Evolutionary conservation across 1,284 basidiomycete genomes (phyloP).

Genomic region (Ustilago shanxiensis): DNA sequence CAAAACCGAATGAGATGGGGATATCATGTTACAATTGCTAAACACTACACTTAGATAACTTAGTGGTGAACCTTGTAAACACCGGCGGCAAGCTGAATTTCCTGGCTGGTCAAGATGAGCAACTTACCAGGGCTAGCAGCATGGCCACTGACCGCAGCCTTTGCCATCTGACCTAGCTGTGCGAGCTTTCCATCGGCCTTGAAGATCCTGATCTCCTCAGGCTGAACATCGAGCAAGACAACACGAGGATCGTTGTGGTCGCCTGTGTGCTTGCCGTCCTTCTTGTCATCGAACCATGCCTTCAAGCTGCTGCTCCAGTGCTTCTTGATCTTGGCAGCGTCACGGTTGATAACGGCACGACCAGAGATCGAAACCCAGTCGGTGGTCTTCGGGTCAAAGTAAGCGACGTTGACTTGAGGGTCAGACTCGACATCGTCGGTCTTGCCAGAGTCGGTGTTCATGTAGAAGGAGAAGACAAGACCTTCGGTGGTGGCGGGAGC

Average conservation of each 20-base stretch:
- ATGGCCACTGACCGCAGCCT: constrained; percentile 75
- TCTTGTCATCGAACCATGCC: constrained; percentile 88
- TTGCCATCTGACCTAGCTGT: constrained; percentile 72
- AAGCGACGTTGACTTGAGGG: constrained; percentile 70
- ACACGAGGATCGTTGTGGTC: constrained; percentile 84
- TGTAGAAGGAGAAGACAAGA: constrained; percentile 69
- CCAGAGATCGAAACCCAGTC: constrained; percentile 89
- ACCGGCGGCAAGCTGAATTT: constrained; percentile 73
- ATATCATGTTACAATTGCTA: background rate
- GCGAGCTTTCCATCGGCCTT: constrained; percentile 58
- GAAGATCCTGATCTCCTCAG: constrained; percentile 75
- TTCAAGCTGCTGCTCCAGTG: constrained; percentile 54
- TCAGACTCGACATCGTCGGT: constrained; percentile 57
- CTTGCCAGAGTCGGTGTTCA: constrained; percentile 64
- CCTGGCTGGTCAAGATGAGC: constrained; percentile 76
- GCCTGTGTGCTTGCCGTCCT: constrained; percentile 87
- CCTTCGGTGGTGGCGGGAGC: constrained; percentile 76
- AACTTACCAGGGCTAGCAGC: constrained; percentile 77
- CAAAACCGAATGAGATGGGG: background rate
- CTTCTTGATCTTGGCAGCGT: constrained; percentile 61
- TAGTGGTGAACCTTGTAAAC: constrained; percentile 52
- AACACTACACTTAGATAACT: background rate
- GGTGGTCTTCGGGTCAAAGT: constrained; percentile 79
- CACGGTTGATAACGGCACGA: constrained; percentile 73
- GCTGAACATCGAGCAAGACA: constrained; percentile 82